Evolutionary conservation across 1,284 basidiomycete genomes (phyloP), one percentile per base, ranked within the genome.

Genomic region (Ustilago loliicola): DNA sequence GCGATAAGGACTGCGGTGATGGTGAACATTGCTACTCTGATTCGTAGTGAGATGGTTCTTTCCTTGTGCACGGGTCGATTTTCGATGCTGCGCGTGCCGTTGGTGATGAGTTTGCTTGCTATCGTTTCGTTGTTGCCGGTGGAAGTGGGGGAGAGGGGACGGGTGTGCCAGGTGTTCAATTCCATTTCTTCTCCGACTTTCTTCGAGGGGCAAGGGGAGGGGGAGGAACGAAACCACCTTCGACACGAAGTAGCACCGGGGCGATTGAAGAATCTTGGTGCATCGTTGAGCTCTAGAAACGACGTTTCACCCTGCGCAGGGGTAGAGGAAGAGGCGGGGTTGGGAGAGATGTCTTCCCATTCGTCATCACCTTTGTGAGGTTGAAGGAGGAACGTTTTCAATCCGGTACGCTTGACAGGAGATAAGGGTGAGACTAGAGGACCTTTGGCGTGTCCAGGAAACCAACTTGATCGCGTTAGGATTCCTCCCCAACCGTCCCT

Each of bases 401-500:
- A 38, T 25, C 65, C 53, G 0, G n/a, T 21, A 0, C 3, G 34
- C 21, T 52, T 58, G 19, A 34, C 17, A 1, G 38, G 5, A 19
- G 48, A 29, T 15, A 30, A n/a, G 6, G 73, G 69, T 2, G 70
- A 72, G 1, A 72, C 66, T 3, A 77, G 45, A 1, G 75, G 75
- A 2, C 75, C 75, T 25, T 60, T 61, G 9, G 30, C 11, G 5
- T 58, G 42, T 4, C 17, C 25, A 1, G 62, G 63, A 52, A 77
- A 77, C 75, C 75, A 77, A 32, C 75, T 77, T 3, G 21, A 21
- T 0, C 75, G 30, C 1, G 66, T 73, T 17, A 77, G 11, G 7
- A 77, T 25, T 0, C 75, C 75, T 10, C 75, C 75, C 75, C 75
- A 77, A 1, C 75, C 75, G 53, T 77, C 75, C 2, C 75, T 48